Evolutionary conservation across 371 early-diverging fungal species (phyloP), one percentile per base, ranked within the genome.

Genomic region (Mortierella sp.): DNA sequence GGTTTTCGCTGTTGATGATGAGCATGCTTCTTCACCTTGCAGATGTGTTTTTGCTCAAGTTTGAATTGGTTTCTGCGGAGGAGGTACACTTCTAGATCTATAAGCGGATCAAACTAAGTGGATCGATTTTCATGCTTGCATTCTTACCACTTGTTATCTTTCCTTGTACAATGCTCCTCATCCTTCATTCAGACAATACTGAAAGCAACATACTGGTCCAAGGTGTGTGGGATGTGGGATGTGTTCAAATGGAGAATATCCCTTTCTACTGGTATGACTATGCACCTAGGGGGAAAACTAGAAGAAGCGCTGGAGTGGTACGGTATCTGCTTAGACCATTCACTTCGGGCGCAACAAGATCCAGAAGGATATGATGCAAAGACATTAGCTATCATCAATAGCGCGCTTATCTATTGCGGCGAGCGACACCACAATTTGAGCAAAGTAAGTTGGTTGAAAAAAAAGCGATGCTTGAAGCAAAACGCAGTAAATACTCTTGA

Each of bases 1-100:
- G 78, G 78, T 76, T 57, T 31, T 69, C 78, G 4, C 24, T 76
- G 21, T 32, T 76, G 31, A 65, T 76, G 70, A 62, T 76, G 70
- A 39, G 56, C 21, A 70, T 76, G 78, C 70, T 76, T 9, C 23
- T 70, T 24, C 78, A 76, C 30, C 66, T 76, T 1, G 9, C 62
- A 4, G 78, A 76, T 26, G 66, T 76, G 11, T 62, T 58, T 43
- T 17, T 76, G n/a, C 34, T 76, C 23, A 70, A 76, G 55, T 70
- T 61, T 58, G 66, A 76, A 12, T 41, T 64, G 24, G 46, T 24
- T 2, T 50, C 66, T 30, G 78, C 70, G 27, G 70, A 76, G 42
- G 78, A 76, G 50, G 78, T 76, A 65, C 12, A 17, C 5, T 9
- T 17, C 21, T 32, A 44, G 8, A 11, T 8, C 12, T 39, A n/a